Evolutionary conservation across 2,329 filamentous ascomycete genomes (phyloP), one percentile per base, ranked within the genome.

Genomic region (Stagonosporopsis rhizophila): DNA sequence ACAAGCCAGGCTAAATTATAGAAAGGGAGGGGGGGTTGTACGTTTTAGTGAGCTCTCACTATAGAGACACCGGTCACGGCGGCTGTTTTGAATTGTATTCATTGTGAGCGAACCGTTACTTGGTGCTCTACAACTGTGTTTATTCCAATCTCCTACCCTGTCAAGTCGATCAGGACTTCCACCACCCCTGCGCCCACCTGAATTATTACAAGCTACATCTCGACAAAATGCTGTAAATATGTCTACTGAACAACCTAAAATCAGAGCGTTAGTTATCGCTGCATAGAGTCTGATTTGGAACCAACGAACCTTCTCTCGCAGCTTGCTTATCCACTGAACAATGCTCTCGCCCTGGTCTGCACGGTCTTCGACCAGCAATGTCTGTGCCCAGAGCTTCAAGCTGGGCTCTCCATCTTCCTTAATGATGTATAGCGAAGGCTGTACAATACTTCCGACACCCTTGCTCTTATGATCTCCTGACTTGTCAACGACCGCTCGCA

Each of bases 321-420:
- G 79, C 70, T 86, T 88, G 53, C 92, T 92, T 82, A 98, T 89
- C 89, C 92, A 99, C 79, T 98, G 94, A 68, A 89, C 89, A 71
- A 95, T 88, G 74, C 93, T 96, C 79, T 96, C 88, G 45, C 92
- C 89, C 79, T 97, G 92, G 75, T 99, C 95, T 52, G 94, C 92
- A 64, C 94, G 84, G 78, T 99, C 95, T 78, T 99, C 95, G 42
- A 99, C 89, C 69, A 99, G 81, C 77, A 98, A 82, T 39, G 95
- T 97, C 82, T 97, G 94, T 40, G 95, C 95, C 95, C 95, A 99
- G 61, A 98, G 81, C 79, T 96, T 93, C 75, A 99, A 81, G 69
- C 91, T 94, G 28, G 95, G 95, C 79, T 99, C 95, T 48, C 95
- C 95, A 71, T 98, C 95, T 77, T 98, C 94, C 68, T 93, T 88